Base-by-base conservation (phyloP, 352 stramenopile genomes). In the Phytopythium oedochilum region DNA sequence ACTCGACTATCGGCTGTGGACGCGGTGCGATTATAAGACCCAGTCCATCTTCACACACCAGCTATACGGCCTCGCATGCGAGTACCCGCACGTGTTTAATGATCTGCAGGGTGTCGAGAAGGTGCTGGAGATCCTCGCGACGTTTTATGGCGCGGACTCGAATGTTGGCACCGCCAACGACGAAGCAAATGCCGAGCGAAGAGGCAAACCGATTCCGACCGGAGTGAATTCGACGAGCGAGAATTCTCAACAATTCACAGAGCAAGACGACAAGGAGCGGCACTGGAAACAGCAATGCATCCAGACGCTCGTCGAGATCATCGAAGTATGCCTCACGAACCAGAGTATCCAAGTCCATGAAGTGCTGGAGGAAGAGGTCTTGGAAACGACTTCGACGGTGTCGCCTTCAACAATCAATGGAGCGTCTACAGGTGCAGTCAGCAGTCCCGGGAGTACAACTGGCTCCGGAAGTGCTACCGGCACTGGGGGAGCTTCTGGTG, bases 31-130 rank as follows among this genome's bases (percentile, higher is more conserved):
- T 48, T 89, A 66, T 40, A 94, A 89, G 58, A 86, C 78, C 1
- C 84, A 92, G 59, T 91, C 81, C 6, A 89, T 92, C 39, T 92
- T 76, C 57, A 83, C 83, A 40, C 84, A 91, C 57, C 82, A 94
- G 53, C 63, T 94, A 6, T 87, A 92, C 50, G 59, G 64, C 6
- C 54, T 94, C n/a, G 78, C 75, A 1, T 89, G 77, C 26, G 78
- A 89, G 34, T 72, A 87, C 40, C 84, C 82, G 8, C 71, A 75
- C 50, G 51, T 78, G 8, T 75, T 92, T 31, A 87, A 89, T 55
- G 75, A 89, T 31, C 60, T 92, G 34, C 64, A 86, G 17, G 59
- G 66, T 14, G 75, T 92, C 1, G 44, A 73, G 6, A 82, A 85
- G 48, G 45, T 92, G 0, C 55, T 94, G 15, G 79, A 92, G 32